Base-by-base conservation (phyloP, 78 protist genomes). In the Planoprotostelium fungivorum region DNA sequence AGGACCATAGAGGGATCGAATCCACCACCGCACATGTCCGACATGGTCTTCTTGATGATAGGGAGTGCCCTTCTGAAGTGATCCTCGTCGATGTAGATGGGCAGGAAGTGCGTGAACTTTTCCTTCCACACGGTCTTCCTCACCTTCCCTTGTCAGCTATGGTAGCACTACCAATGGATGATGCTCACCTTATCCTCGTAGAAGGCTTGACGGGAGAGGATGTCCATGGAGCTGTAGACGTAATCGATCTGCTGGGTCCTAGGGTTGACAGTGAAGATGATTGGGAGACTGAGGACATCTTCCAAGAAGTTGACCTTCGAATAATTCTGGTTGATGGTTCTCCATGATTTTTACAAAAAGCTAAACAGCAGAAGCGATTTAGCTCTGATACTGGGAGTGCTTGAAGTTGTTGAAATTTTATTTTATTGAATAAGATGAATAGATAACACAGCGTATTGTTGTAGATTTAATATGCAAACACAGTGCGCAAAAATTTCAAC, bases 21-120 rank as follows among this genome's bases (percentile, higher is more conserved):
- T 5, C 35, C n/a, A 23, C 88, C 31, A 10, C 88, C 86, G 84
- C 34, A 83, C 36, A 88, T 23, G 28, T 83, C 37, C 36, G 86
- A 83, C 35, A 83, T 89, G 35, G n/a, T 16, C 28, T 28, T 29
- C 51, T n/a, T 1, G 63, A 87, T 63, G 28, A 34, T 51, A 29
- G 34, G 37, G 84, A 88, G 35, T 10, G 87, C 84, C 1, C 84
- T 28, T 1, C 73, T 1, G 84, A 36, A 51, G 38, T 88, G 86
- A 1, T 23, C 29, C 84, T 88, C 34, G 1, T 1, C 73, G 86
- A 88, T 88, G 63, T 31, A 88, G 34, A 88, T 89, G 23, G 90
- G 90, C 84, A 88, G 87, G 31, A 84, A 88, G 90, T 88, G 90
- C 35, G 90, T 88, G 38, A 88, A 88, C 36, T 23, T 23, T 87